Percentiles rank a stretch among this genome's conserved stretches.
Conservation (phyloP, 2,329 filamentous ascomycete species). For the Nannizziopsis arthrosporioides region DNA sequence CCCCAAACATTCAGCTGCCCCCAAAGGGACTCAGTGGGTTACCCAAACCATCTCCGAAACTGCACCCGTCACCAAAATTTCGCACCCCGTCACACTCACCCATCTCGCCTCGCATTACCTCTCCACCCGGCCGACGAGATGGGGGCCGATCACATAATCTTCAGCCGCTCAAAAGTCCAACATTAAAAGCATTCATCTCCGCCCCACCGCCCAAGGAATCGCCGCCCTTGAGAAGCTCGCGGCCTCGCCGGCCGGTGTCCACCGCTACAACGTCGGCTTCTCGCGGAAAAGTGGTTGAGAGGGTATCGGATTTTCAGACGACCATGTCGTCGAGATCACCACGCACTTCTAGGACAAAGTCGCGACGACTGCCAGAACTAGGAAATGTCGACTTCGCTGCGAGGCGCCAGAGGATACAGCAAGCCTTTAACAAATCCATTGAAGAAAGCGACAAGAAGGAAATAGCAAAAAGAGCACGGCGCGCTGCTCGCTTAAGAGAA, state of each 20-base stretch:
- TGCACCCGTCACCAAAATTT: constrained; percentile 5
- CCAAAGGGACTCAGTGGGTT: constrained; percentile 32
- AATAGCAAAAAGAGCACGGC: constrained; percentile 36
- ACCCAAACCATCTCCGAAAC: constrained; percentile 25
- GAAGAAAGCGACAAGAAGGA: constrained; percentile 54
- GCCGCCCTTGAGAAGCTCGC: constrained; percentile 60
- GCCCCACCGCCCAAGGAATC: constrained; percentile 60
- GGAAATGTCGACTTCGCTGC: constrained; percentile 77
- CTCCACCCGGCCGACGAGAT: constrained; percentile 26
- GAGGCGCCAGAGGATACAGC: constrained; percentile 66
- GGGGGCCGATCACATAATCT: constrained; percentile 26
- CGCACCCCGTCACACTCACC: constrained; percentile 3
- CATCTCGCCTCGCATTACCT: constrained; percentile 18
- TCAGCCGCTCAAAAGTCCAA: constrained; percentile 41
- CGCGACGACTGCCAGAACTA: constrained; percentile 45
- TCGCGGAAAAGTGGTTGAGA: constrained; percentile 52
- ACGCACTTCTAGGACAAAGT: constrained; percentile 25
- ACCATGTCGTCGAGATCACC: constrained; percentile 21
- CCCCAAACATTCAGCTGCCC: constrained; percentile 24
- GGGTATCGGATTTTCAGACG: constrained; percentile 37
- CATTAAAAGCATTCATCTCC: constrained; percentile 63
- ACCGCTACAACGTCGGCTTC: constrained; percentile 61
- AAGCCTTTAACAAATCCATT: constrained; percentile 76
- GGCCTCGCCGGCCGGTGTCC: constrained; percentile 68
- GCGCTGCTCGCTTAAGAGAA: constrained; percentile 23